Base-by-base conservation (phyloP, 2,329 filamentous ascomycete species). In the Exophiala viscosa region DNA sequence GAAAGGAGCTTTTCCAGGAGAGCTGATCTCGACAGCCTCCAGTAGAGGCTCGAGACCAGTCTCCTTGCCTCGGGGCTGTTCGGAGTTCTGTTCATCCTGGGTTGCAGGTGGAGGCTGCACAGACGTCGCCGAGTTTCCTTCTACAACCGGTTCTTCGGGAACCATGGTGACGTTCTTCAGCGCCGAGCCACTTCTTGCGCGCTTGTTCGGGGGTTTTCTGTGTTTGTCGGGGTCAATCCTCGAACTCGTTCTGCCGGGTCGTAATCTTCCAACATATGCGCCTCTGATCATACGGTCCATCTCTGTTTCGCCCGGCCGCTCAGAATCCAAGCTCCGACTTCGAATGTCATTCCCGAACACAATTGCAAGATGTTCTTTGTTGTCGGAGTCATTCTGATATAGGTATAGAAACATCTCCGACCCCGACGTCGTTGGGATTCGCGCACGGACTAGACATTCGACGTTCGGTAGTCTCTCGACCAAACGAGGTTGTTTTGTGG, bases 361-460 rank as follows among this genome's bases (percentile, higher is more conserved):
- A 66, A 99, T 97, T 14, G 93, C 93, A 46, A 99, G 74, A 68
- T 99, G 93, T 67, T 99, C 93, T 71, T 99, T 99, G 60, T 86
- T 88, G 70, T 99, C 93, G 5, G 89, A 83, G 63, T 88, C 88
- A 71, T 99, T 99, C 58, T 85, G 85, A 73, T 99, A 99, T 0
- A 97, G 77, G 67, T 99, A 92, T 46, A 99, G 73, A 71, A 95
- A 99, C 90, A 99, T 97, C 70, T 99, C 91, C 9, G 90, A 88
- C 3, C 92, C 92, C 0, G 81, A 84, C 2, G 90, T 92, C 1
- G 92, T 97, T 0, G 93, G 93, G 63, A 99, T 99, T 49, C 93
- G 86, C 14, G 93, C 93, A 61, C 93, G 87, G 44, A 97, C 93
- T 60, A 95, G 84, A 73, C 93, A 99, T 68, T 89, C 85, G n/a